A percentile compares a stretch with the other conserved stretches of the same genome.
These are phyloP conservation scores for Backusella tarrabulga DNA, from an alignment of 192 early-diverging fungal genomes.

Conservation along the genomic window DNA sequence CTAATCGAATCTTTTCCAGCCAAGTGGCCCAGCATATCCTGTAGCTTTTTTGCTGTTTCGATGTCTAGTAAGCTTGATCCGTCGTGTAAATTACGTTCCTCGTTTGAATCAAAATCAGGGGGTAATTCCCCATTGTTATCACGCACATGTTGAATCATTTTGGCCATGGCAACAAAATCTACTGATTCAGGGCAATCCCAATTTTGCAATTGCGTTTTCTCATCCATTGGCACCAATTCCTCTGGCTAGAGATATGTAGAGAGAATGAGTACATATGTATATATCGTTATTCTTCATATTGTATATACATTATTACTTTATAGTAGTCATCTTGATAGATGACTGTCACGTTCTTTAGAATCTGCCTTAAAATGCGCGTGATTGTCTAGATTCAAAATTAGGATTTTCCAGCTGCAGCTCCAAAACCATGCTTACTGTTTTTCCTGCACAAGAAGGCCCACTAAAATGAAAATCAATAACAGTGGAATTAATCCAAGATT, in stretches of 20 bases:
- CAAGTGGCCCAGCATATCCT: not conserved
- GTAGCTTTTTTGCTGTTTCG: not conserved
- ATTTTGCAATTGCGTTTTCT: conserved; percentile 54
- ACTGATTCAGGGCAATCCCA: conserved; percentile 81
- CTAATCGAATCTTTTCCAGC: conserved; percentile 17
- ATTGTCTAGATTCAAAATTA: conserved; percentile 41
- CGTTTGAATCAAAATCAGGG: conserved; percentile 36
- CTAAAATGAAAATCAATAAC: conserved; percentile 20
- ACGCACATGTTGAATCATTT: conserved; percentile 30
- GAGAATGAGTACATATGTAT: not conserved
- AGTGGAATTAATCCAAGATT: not conserved
- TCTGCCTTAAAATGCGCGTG: conserved; percentile 52
- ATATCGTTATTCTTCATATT: not conserved
- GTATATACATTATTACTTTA: conserved; percentile 32
- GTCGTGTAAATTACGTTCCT: conserved; percentile 40
- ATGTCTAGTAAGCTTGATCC: conserved; percentile 9
- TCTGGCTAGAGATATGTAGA: not conserved
- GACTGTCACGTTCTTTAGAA: conserved; percentile 60
- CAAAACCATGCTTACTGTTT: conserved; percentile 48
- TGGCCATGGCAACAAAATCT: conserved; percentile 45
- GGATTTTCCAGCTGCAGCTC: not conserved
- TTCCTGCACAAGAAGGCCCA: conserved; percentile 76
- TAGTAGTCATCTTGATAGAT: conserved; percentile 82
- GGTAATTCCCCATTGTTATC: conserved; percentile 41
- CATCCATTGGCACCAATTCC: conserved; percentile 45